A percentile compares a stretch with the other conserved stretches of the same genome.
Conservation (phyloP, 257 asterid genomes). For the Nicotiana tabacum region DNA sequence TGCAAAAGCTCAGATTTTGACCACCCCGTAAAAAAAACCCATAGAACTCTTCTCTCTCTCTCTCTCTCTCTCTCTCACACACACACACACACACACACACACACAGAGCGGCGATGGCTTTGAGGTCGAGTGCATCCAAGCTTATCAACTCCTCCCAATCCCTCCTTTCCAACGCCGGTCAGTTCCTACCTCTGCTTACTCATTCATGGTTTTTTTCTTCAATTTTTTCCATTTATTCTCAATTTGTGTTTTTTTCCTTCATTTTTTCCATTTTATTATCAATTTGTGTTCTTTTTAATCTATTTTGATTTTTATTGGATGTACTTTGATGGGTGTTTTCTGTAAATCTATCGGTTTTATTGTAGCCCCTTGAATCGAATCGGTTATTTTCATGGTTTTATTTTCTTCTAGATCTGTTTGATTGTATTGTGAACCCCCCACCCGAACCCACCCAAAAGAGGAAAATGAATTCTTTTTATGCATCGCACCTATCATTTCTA, state of each 20-base stretch:
- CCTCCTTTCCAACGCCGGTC: slow-evolving; percentile 45
- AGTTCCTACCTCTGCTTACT: not conserved
- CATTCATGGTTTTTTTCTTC: not conserved
- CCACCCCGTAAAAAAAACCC: not conserved
- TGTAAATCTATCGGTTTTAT: not conserved
- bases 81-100: no score
- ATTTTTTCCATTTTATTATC: not conserved
- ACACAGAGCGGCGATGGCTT: slow-evolving; percentile 32
- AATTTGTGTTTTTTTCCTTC: not conserved
- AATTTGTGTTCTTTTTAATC: not conserved
- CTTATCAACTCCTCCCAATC: slow-evolving; percentile 39
- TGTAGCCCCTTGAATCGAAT: not conserved
- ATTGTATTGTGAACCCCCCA: not conserved
- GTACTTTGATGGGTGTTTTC: not conserved
- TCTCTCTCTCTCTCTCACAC: not conserved
- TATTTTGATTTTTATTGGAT: not conserved
- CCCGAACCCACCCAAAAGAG: not conserved
- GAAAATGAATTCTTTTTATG: not conserved
- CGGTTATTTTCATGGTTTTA: not conserved
- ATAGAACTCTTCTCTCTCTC: not conserved
- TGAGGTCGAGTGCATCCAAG: slow-evolving; percentile 56
- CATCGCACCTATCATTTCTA: no score
- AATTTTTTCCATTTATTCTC: not conserved
- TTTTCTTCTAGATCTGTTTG: not conserved
- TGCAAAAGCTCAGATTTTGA: no score